phyloP scores from a whole-genome alignment of 108 stramenopile species.

The Nitzschia inconspicua region DNA sequence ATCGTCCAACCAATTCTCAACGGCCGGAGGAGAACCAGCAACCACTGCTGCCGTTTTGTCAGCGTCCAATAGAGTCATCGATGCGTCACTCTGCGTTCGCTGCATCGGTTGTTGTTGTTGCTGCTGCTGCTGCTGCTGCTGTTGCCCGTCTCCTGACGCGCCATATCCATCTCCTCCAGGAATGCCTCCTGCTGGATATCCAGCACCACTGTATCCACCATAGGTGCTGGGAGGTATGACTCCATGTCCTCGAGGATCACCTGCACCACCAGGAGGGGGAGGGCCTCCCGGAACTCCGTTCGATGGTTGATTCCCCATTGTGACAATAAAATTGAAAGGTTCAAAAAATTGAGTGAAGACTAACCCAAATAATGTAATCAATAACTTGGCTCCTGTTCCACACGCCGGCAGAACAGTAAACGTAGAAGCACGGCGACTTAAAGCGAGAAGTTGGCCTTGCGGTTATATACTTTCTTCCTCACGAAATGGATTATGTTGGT shows the following conservation, averaged over 20 bases:
- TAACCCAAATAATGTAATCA: not conserved
- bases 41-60: conserved; percentile 29
- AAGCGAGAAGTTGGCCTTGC: too few species aligned
- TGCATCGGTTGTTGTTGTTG: conserved; percentile 2
- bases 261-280: conserved; percentile 11
- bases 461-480: too few species aligned
- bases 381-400: not conserved
- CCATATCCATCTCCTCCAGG: not conserved
- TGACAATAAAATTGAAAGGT: too few species aligned
- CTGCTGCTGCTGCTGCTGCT: conserved; percentile 16
- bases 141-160: not conserved
- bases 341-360: not conserved
- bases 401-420: not conserved
- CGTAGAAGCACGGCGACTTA: too few species aligned
- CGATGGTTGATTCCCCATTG: conserved; percentile 51
- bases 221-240: not conserved
- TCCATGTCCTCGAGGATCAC: conserved; percentile 7
- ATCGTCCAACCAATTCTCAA: conserved; percentile 61
- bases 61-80: conserved; percentile 35
- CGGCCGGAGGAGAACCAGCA: conserved; percentile 2
- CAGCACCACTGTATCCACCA: conserved; percentile 17
- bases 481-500: too few species aligned
- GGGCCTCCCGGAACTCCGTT: conserved; percentile 20
- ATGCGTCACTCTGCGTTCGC: conserved; percentile 32
- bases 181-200: not conserved